Conservation (phyloP, 2,329 filamentous ascomycete species). For the Neoarthrinium moseri region DNA sequence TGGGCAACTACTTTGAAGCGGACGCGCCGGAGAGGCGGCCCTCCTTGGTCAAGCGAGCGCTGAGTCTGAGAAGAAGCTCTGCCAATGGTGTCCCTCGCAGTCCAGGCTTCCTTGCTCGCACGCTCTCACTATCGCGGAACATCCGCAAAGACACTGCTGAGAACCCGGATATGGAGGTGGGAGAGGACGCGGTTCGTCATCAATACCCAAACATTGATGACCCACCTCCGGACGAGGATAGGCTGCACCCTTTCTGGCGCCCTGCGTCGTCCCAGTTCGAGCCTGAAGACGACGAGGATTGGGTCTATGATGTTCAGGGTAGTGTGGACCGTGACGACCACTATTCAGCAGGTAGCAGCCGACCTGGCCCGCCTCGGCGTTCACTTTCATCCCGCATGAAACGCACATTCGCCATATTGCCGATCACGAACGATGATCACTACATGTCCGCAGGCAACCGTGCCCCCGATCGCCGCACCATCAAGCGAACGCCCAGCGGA, state of each 20-base stretch:
- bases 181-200: slow-evolving; percentile 25
- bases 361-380: slow-evolving; percentile 38
- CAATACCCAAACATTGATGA: slow-evolving; percentile 43
- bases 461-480: slow-evolving; percentile 53
- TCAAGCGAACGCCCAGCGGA: slow-evolving; percentile 58
- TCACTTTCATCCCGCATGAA: slow-evolving; percentile 54
- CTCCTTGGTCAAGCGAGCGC: slow-evolving; percentile 53
- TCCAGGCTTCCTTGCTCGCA: slow-evolving; percentile 45
- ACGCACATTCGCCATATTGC: slow-evolving; percentile 60
- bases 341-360: slow-evolving; percentile 50
- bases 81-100: slow-evolving; percentile 41
- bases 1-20: slow-evolving; percentile 55
- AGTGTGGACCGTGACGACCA: slow-evolving; percentile 36
- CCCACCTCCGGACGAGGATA: slow-evolving; percentile 49
- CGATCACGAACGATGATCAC: slow-evolving; percentile 42
- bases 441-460: slow-evolving; percentile 30
- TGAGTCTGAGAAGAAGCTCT: slow-evolving; percentile 48
- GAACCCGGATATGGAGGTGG: slow-evolving; percentile 21
- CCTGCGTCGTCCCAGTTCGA: slow-evolving; percentile 45
- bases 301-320: slow-evolving; percentile 28
- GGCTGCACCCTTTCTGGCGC: slow-evolving; percentile 61
- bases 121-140: slow-evolving; percentile 52
- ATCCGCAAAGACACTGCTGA: slow-evolving; percentile 29
- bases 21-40: slow-evolving; percentile 38
- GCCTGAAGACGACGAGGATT: slow-evolving; percentile 25